phyloP scores from a whole-genome alignment of 176 grass and related monocot species.

The Oryza meridionalis region DNA sequence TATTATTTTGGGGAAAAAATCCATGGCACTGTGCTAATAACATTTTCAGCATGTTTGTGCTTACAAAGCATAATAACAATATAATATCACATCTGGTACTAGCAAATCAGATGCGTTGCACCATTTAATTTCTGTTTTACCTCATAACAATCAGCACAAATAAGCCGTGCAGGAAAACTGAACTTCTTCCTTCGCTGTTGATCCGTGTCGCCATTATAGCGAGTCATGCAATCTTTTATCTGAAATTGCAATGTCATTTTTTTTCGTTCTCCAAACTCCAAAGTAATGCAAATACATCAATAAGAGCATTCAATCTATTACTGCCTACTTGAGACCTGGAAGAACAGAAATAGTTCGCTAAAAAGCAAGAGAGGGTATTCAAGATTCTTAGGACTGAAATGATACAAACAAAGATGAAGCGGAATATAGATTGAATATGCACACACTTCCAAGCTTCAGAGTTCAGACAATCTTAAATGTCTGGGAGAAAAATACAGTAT shows the following conservation, averaged over 20 bases:
- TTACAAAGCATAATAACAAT: neutral
- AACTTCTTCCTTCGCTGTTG: constrained; percentile 92
- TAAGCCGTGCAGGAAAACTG: constrained; percentile 90
- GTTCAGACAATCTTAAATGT: neutral
- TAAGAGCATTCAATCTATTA: neutral
- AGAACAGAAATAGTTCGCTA: neutral
- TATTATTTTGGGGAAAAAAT: neutral
- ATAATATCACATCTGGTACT: neutral
- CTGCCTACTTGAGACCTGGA: constrained; percentile 5
- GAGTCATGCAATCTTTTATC: constrained; percentile 92
- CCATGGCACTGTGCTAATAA: neutral
- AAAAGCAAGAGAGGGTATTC: neutral
- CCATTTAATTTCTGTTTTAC: constrained; percentile 48
- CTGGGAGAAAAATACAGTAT: neutral
- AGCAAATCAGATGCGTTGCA: neutral
- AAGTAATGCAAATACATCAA: constrained; percentile 9
- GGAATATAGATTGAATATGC: neutral
- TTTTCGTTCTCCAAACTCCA: neutral
- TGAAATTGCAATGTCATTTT: constrained; percentile 41
- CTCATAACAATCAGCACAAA: constrained; percentile 92
- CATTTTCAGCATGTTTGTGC: neutral
- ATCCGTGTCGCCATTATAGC: constrained; percentile 85
- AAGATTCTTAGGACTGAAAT: constrained; percentile 5
- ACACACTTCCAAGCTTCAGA: neutral
- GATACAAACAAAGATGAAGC: neutral